Evolutionary conservation across 2,329 filamentous ascomycete species (phyloP), one percentile per base, ranked within the genome.

Genomic region (Stagonosporopsis chrysanthemi): DNA sequence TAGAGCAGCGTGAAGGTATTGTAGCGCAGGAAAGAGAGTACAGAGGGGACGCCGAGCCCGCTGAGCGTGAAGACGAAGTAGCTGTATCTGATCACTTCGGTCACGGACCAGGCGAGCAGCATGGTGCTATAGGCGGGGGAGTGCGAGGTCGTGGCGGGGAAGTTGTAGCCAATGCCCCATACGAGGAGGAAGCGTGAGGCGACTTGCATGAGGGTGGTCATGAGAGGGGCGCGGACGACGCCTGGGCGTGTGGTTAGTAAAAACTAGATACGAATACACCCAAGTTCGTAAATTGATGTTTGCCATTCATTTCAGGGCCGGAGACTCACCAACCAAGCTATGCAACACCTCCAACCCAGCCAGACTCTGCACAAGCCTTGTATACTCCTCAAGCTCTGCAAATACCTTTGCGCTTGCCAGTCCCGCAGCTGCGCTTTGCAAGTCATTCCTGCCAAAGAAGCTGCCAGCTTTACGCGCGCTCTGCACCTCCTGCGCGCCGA

Each of bases 1-100:
- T 99, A 99, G 22, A 99, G 85, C 35, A 97, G 80, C 69, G 91
- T 92, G 79, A 99, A 99, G 7, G 91, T 92, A 77, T 96, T 97
- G 79, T 97, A 87, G 55, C 80, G 81, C 77, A 96, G 80, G 90
- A 92, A 96, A 35, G 86, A 87, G 73, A 97, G 83, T 58, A 83
- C 80, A 0, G 70, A 74, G 0, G 92, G 91, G 28, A 90, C 85
- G 26, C 85, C 83, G 62, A 68, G 31, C 0, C 67, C 66, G 62
- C 82, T 79, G 29, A 95, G 84, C 67, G 86, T 87, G 69, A 92
- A 83, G 33, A 90, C 90, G 75, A 98, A 98, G 83, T 91, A 99
- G 44, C 86, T 85, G 83, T 99, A 99, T 52, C 95, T 89, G 69
- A 97, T 89, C 50, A 97, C 90, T 80, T 99, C 95, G 59, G 95